Conservation (phyloP, 2,329 filamentous ascomycete genomes). For the Lecanosticta acicola region DNA sequence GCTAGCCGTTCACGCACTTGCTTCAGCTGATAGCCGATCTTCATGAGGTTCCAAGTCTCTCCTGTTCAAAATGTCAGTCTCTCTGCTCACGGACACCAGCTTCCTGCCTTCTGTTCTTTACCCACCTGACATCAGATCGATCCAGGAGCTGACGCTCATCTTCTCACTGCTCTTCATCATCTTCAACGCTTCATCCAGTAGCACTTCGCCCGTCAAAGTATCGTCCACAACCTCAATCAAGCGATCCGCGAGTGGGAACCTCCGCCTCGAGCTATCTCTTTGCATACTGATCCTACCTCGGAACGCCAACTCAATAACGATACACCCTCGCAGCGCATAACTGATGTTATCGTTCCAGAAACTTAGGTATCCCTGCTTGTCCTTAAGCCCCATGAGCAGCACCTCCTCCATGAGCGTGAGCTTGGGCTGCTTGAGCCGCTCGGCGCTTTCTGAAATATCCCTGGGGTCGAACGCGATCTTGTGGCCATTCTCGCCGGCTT, state of each 20-base stretch:
- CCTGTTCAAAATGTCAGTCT: slow-evolving; percentile 49
- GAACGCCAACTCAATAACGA: slow-evolving; percentile 95
- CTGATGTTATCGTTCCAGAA: slow-evolving; percentile 99
- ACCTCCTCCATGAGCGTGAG: slow-evolving; percentile 98
- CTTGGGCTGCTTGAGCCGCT: slow-evolving; percentile 96
- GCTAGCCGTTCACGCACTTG: slow-evolving; percentile 96
- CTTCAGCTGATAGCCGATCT: slow-evolving; percentile 99
- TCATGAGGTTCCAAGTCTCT: slow-evolving; percentile 99
- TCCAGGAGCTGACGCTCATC: slow-evolving; percentile 99
- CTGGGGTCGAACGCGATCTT: slow-evolving; percentile 97
- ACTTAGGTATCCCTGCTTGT: slow-evolving; percentile 98
- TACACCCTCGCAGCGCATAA: slow-evolving; percentile 93
- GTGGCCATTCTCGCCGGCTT: slow-evolving; percentile 83
- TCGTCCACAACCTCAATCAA: slow-evolving; percentile 97
- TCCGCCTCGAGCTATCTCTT: slow-evolving; percentile 84
- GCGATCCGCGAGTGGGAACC: slow-evolving; percentile 87
- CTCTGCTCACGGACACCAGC: not conserved
- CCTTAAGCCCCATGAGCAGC: slow-evolving; percentile 87
- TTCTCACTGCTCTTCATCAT: slow-evolving; percentile 99
- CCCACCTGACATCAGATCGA: slow-evolving; percentile 96
- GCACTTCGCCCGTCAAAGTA: slow-evolving; percentile 89
- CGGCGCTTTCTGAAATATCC: slow-evolving; percentile 94
- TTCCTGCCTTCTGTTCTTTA: not conserved
- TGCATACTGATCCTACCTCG: slow-evolving; percentile 97
- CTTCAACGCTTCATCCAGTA: slow-evolving; percentile 95